Evolutionary conservation across 495 filamentous ascomycete genomes (phyloP), one percentile per base, ranked within the genome.

Genomic region (Penicillium manginii): DNA sequence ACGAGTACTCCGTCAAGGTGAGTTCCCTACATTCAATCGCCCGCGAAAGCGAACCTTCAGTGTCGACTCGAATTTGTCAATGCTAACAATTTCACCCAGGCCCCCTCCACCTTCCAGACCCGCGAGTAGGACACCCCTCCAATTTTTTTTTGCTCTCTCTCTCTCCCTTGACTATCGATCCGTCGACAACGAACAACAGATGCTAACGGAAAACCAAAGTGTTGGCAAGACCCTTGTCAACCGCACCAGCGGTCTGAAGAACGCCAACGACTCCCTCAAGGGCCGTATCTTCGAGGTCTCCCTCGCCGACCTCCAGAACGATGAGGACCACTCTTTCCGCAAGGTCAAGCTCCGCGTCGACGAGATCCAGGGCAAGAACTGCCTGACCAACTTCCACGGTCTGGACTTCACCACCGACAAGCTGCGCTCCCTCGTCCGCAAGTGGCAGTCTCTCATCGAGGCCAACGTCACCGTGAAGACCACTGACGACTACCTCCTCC

Each of bases 371-470:
- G 94, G 94, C 82, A 97, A 97, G 86, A 98, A 97, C 87, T 98
- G 94, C 81, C 84, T 98, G 68, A 98, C 94, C 82, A 98, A 98
- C 86, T 98, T 98, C 89, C 93, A 98, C 84, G 94, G 94, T 66
- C 86, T 98, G 75, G 94, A 98, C 83, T 98, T 98, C 87, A 98
- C 94, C 67, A 97, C 96, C 67, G 94, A 98, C 87, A 98, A 98
- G 86, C 86, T 98, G 64, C 90, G 94, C 69, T 98, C 94, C 54
- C 87, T 98, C 58, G 94, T 98, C 65, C 93, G 94, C 81, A 98
- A 98, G 81, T 98, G 94, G 94, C 94, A 98, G 82, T 88, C 92
- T 47, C 83, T 98, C 68, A 98, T 98, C 69, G 94, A 98, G 86
- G 94, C 94, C 83, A 98, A 98, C 74, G 86, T 97, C 71, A 96